Evolutionary conservation across 106 monocot species (phyloP), one percentile per base, ranked within the genome.

Genomic region (Posidonia australis): DNA sequence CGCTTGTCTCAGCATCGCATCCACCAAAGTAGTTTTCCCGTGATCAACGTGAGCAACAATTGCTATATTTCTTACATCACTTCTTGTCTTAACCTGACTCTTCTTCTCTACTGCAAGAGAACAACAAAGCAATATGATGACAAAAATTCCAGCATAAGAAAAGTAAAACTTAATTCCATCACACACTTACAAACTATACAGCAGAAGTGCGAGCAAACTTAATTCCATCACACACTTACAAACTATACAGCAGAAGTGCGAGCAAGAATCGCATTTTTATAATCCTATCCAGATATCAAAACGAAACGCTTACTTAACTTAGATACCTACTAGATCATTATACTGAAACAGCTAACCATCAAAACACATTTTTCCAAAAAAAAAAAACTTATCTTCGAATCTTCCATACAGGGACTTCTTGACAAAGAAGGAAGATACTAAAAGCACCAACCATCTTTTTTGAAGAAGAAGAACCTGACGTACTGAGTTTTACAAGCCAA

Each of bases 31-130:
- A 67, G 96, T 96, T 72, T 96, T 90, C 24, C 96, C 96, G 72
- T 96, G 96, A 81, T 96, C 90, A 12, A 96, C 96, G 75, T 96
- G 96, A 66, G 96, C 96, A 82, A 96, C 82, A 54, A 90, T 96
- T 25, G 96, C 96, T 63, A 96, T 83, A 70, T 96, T 96, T 28
- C 96, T 58, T 65, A 96, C 90, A 84, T 96, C 84, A 71, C 82
- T 90, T 82, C 94, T 80, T n/a, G 89, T 94, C 28, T 59, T 66
- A 45, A 72, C 46, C 52, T 71, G 48, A 60, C n/a, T 77, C 68
- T 77, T 93, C 69, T 78, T 87, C 54, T 26, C 82, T 46, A 65
- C 90, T 80, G 63, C 19, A 26, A 11, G 7, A 7, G 36, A 4
- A 36, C 2, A 70, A 10, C 10, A 67, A 17, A 49, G 58, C 25